phyloP scores from a whole-genome alignment of 345 rosid species.

The Microcos paniculata region DNA sequence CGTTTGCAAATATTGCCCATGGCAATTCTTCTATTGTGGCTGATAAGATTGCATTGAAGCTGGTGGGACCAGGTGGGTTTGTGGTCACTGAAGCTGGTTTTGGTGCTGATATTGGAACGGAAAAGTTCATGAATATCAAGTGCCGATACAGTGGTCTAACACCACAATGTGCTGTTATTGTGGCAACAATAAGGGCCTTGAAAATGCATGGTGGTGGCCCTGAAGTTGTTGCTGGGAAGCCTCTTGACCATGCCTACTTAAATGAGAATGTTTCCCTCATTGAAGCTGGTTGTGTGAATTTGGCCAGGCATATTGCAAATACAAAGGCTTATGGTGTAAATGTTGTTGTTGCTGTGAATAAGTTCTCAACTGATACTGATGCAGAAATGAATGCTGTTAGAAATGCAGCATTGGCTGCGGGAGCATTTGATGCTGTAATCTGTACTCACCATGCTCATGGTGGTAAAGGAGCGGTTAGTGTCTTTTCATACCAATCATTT shows the following conservation, averaged over 20 bases:
- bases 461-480: constrained; percentile 94
- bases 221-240: constrained; percentile 92
- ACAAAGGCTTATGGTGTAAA: constrained; percentile 87
- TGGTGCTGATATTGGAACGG: constrained; percentile 96
- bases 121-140: constrained; percentile 96
- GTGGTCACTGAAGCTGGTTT: constrained; percentile 99
- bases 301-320: constrained; percentile 87
- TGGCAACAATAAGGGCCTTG: constrained; percentile 95
- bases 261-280: constrained; percentile 86
- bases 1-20: constrained; percentile 98
- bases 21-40: constrained; percentile 98
- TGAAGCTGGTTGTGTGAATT: constrained; percentile 94
- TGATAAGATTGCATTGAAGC: constrained; percentile 91
- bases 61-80: constrained; percentile 95
- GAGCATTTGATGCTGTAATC: constrained; percentile 90
- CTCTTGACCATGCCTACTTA: constrained; percentile 85
- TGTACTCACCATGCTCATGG: constrained; percentile 98
- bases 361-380: constrained; percentile 85
- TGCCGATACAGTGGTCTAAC: constrained; percentile 83
- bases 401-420: constrained; percentile 76
- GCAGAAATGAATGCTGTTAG: constrained; percentile 89
- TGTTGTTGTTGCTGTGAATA: constrained; percentile 95
- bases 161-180: constrained; percentile 95
- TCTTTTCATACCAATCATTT: neutral
- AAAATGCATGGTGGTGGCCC: constrained; percentile 99